Evolutionary conservation across 2,329 filamentous ascomycete species (phyloP).

Genomic region (Colletotrichum truncatum): DNA sequence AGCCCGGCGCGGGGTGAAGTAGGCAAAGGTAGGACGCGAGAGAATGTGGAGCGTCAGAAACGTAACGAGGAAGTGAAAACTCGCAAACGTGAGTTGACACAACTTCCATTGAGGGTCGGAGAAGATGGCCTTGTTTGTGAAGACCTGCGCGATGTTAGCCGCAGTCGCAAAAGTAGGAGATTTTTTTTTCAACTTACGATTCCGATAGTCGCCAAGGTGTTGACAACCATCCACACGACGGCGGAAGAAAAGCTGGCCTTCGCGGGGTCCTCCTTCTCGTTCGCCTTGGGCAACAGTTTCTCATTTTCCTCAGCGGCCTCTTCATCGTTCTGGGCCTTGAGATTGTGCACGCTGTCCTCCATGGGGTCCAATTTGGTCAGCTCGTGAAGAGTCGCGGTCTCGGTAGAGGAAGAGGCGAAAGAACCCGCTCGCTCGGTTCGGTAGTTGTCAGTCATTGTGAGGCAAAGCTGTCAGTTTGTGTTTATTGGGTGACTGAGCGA

Average conservation of each 20-base stretch:
- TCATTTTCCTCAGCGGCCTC: constrained; percentile 52
- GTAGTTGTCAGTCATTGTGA: constrained; percentile 36
- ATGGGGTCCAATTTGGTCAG: constrained; percentile 44
- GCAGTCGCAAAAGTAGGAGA: not conserved
- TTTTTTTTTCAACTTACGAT: constrained; percentile 62
- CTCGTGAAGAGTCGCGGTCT: constrained; percentile 41
- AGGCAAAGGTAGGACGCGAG: constrained; percentile 64
- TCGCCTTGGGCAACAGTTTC: constrained; percentile 46
- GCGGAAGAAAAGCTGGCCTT: constrained; percentile 47
- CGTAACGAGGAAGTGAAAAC: constrained; percentile 75
- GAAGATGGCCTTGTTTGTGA: constrained; percentile 77
- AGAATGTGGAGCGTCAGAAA: constrained; percentile 70
- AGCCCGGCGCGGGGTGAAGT: constrained; percentile 67
- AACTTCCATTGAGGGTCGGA: constrained; percentile 68
- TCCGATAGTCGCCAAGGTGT: constrained; percentile 70
- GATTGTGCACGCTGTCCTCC: constrained; percentile 42
- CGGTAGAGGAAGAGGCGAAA: constrained; percentile 45
- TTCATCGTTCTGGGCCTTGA: constrained; percentile 42
- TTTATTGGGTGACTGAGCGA: not conserved
- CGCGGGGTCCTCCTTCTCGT: constrained; percentile 45
- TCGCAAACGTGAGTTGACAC: constrained; percentile 71
- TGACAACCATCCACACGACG: constrained; percentile 66
- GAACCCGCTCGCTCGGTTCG: constrained; percentile 39
- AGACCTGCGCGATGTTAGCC: constrained; percentile 58
- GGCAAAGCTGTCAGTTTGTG: not conserved